Percentiles rank a stretch among this genome's conserved stretches.
These are phyloP conservation scores for Trypanosoma avium DNA, from an alignment of 208 protist genomes.

Conservation along the genomic window DNA sequence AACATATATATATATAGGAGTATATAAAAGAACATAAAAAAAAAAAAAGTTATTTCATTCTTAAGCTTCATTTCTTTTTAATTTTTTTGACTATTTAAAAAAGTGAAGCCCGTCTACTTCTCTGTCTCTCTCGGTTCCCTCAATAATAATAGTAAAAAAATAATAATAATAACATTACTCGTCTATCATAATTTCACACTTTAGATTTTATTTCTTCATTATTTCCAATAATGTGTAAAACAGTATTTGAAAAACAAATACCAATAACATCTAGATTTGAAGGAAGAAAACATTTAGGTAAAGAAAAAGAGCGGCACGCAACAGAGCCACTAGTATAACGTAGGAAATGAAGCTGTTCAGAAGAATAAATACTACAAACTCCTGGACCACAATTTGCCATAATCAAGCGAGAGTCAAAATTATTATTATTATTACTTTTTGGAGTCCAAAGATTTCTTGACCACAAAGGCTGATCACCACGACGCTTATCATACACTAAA, in stretches of 20 bases:
- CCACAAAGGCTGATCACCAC: constrained; percentile 20
- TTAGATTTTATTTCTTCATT: background rate
- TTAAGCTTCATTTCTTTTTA: constrained; percentile 1
- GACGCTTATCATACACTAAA: constrained; percentile 25
- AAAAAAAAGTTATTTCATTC: constrained; percentile 17
- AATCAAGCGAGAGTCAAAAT: background rate
- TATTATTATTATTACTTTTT: background rate
- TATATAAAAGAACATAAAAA: constrained; percentile 1
- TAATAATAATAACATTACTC: background rate
- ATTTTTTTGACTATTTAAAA: too few relatives aligned
- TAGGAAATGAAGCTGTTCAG: constrained; percentile 9
- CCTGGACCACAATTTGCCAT: constrained; percentile 12
- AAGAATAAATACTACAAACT: constrained; percentile 5
- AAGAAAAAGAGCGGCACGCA: constrained; percentile 5
- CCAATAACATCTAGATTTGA: background rate
- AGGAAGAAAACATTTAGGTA: background rate
- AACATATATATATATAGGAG: background rate
- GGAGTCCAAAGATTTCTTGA: background rate
- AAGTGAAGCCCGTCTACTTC: too few relatives aligned
- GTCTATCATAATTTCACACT: background rate
- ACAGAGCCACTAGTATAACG: constrained; percentile 19
- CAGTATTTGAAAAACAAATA: constrained; percentile 12
- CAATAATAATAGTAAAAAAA: too few relatives aligned
- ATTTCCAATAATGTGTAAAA: constrained; percentile 17
- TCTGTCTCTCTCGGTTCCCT: too few relatives aligned